Evolutionary conservation across 140 eudicot genomes (phyloP).

Genomic region (Erigeron philadelphicus): DNA sequence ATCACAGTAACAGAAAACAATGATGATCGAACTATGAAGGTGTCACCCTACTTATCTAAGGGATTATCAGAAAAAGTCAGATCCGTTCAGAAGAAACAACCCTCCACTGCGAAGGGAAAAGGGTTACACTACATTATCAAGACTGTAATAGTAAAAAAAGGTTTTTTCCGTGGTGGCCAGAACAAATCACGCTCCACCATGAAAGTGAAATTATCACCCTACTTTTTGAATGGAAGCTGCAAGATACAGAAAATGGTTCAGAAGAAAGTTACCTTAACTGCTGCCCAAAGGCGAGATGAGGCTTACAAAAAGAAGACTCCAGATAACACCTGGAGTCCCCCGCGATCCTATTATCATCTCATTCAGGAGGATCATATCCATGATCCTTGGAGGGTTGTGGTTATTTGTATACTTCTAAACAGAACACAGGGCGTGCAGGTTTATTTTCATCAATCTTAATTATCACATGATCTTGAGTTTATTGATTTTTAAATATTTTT

Average conservation of each 20-base stretch:
- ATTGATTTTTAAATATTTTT: too few relatives aligned
- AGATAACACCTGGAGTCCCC: constrained; percentile 72
- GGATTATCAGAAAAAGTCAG: too few relatives aligned
- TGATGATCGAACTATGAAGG: too few relatives aligned
- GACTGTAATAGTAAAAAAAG: too few relatives aligned
- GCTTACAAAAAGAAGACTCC: constrained; percentile 53
- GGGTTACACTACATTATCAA: too few relatives aligned
- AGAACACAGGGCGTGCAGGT: constrained; percentile 72
- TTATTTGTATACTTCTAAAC: constrained; percentile 71
- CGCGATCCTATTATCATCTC: constrained; percentile 54
- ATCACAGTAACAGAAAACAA: not conserved
- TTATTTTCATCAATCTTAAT: not conserved
- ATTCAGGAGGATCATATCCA: constrained; percentile 74
- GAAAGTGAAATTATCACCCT: constrained; percentile 32
- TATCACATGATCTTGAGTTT: not conserved
- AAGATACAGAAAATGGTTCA: constrained; percentile 14
- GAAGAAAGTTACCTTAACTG: constrained; percentile 26
- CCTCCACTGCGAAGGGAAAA: too few relatives aligned
- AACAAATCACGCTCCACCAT: not conserved
- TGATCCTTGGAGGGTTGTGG: constrained; percentile 89
- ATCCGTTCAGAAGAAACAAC: too few relatives aligned
- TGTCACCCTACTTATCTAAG: too few relatives aligned
- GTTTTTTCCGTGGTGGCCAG: too few relatives aligned
- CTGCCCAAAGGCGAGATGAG: constrained; percentile 48
- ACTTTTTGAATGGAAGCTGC: constrained; percentile 11